Evolutionary conservation across 2,329 filamentous ascomycete species (phyloP), one percentile per base, ranked within the genome.

Genomic region (Colletotrichum spinosum): DNA sequence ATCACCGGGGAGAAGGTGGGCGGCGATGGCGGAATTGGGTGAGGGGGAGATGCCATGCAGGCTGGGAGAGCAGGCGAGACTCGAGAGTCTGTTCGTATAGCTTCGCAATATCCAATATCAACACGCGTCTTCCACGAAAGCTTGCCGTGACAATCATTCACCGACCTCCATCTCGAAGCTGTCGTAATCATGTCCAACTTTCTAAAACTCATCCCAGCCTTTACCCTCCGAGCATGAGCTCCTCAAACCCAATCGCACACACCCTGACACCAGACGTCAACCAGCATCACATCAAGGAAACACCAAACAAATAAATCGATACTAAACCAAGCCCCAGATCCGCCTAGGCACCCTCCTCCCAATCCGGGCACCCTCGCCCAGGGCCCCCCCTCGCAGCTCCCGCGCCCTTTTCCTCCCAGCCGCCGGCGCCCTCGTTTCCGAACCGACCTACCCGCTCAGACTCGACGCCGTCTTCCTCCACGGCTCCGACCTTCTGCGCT

Each of bases 401-500:
- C 75, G 78, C 56, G 78, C 74, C 50, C 76, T 73, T 39, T 76
- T 77, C 64, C 37, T 76, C 46, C 66, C 71, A 15, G 63, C 70
- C 48, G 67, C 72, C 11, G 75, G 75, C 52, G 75, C 69, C 60
- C 70, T 81, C 48, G 65, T 71, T 45, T 80, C 79, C 33, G 76
- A 79, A 48, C 72, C 75, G 4, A 55, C 60, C 58, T 81, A 80
- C 67, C 72, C 74, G 6, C 73, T 77, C 54, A 60, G 71, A 34
- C 64, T 81, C 50, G 71, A 78, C 55, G 79, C 78, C 39, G 72
- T 71, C 34, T 78, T 80, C 60, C 60, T 76, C 53, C 77, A 79
- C 54, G 79, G 78, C 25, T 74, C 74, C 52, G 79, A 81, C 69
- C 80, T 75, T 70, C 71, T 81, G 55, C 78, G 76, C 34, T 73